Base-by-base conservation (phyloP, 2,329 filamentous ascomycete species). In the Colletotrichum cordylinicola region DNA sequence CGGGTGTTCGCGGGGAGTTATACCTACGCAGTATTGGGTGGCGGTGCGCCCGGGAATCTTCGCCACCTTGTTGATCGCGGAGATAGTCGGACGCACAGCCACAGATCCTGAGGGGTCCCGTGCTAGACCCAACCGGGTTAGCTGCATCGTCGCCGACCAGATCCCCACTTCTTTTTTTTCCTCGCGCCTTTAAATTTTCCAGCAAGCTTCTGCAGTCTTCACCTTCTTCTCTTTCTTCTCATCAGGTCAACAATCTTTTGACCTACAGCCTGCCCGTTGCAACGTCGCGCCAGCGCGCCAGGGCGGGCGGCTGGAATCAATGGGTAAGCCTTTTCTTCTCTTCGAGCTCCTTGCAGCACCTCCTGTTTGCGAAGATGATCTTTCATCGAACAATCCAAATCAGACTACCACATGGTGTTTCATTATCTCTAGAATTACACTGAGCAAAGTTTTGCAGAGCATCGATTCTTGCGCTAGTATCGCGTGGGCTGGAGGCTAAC, bases 321-420 rank as follows among this genome's bases (percentile, higher is more conserved):
- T 55, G 43, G 67, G 64, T 78, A 79, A 27, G 77, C 72, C 71
- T 65, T 39, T 33, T 58, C 4, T 5, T 13, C 61, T 24, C 27
- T 75, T 73, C 27, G n/a, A 64, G 35, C 61, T 35, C 18, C 39
- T 48, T 61, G 35, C 29, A 33, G 58, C 58, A 61, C 33, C 58
- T 75, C 60, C n/a, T 62, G 43, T 48, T 75, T 76, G 72, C 74
- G 78, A 79, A 87, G 87, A 89, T 85, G 87, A 88, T 82, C 64
- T 80, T 79, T 79, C 83, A 52, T 84, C 84, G 89, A 91, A 91
- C 90, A 91, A 91, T 92, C 90, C 90, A 92, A 91, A 85, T 88
- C 90, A 88, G 89, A 92, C 74, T 84, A 81, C 80, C 83, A 82
- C 85, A 87, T 92, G 90, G 90, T 90, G 90, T 91, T 83, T 81